These are phyloP conservation scores for Podila verticillata DNA, from an alignment of 192 early-diverging fungal genomes.

Conservation along the genomic window DNA sequence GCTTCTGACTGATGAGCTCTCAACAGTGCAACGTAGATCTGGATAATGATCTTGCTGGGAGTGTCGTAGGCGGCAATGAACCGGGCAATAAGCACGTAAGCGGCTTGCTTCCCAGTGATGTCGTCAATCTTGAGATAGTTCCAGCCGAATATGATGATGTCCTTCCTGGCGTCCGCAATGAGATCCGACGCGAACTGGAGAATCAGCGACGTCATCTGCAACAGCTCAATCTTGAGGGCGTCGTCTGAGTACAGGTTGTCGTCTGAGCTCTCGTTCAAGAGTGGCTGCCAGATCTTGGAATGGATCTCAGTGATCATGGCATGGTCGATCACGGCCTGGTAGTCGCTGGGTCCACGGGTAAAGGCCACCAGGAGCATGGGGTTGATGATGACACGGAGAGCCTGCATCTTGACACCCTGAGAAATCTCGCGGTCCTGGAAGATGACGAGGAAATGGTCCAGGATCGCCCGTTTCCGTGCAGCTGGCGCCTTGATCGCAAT, in stretches of 20 bases:
- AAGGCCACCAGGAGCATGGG: slow-evolving; percentile 84
- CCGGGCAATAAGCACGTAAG: slow-evolving; percentile 91
- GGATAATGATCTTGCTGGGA: slow-evolving; percentile 85
- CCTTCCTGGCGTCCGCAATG: slow-evolving; percentile 82
- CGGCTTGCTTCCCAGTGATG: slow-evolving; percentile 93
- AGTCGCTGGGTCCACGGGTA: slow-evolving; percentile 55
- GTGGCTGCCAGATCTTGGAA: slow-evolving; percentile 66
- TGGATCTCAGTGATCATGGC: slow-evolving; percentile 71
- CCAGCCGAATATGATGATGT: slow-evolving; percentile 97
- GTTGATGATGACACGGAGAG: slow-evolving; percentile 84
- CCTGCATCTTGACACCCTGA: slow-evolving; percentile 73
- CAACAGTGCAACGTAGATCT: slow-evolving; percentile 89
- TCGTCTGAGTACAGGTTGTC: slow-evolving; percentile 71
- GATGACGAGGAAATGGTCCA: slow-evolving; percentile 82
- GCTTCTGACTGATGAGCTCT: slow-evolving; percentile 91
- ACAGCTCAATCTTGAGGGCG: slow-evolving; percentile 82
- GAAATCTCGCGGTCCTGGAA: slow-evolving; percentile 69
- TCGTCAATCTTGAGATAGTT: slow-evolving; percentile 86
- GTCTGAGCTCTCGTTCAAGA: slow-evolving; percentile 58
- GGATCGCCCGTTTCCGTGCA: slow-evolving; percentile 70
- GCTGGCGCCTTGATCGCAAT: slow-evolving; percentile 65
- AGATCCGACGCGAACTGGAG: slow-evolving; percentile 82
- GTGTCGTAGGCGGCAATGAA: slow-evolving; percentile 96
- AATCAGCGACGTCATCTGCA: slow-evolving; percentile 92
- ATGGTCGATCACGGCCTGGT: slow-evolving; percentile 65